Evolutionary conservation across 345 rosid genomes (phyloP), one percentile per base, ranked within the genome.

Genomic region (Corchorus capsularis): DNA sequence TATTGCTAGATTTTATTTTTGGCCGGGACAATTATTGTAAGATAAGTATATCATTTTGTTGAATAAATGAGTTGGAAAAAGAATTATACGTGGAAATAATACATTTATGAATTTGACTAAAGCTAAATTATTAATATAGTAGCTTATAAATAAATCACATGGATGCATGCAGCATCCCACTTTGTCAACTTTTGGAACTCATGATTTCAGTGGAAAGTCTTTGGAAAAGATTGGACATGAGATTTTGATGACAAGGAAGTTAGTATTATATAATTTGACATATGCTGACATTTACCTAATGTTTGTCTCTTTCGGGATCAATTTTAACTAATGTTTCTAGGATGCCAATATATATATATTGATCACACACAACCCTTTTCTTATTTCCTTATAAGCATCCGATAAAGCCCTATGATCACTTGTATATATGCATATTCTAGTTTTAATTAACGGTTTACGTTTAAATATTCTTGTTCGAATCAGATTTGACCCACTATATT

Each of bases 221-320:
- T 4, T 0, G 34, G 35, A 57, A 22, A 57, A 10, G 35, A 14
- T 57, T 22, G 8, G 35, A 35, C 35, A 57, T 20, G 10, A 7
- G 53, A 5, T 16, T 20, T 22, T 22, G 63, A 57, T 22, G 34
- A 57, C 22, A 6, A 20, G 63, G 32, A 57, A 57, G 35, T 57
- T 57, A 65, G 27, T 0, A 27, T 27, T 27, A 27, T 27, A 27
- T 27, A 27, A 27, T 27, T 27, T 43, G 52, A 43, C 35, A 45
- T 27, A 65, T 19, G 17, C 70, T 65, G 70, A 19, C 34, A 65
- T 43, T 65, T 65, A 65, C 70, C 70, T 43, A 45, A 43, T 45
- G 0, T 27, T 19, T 19, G 35, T 19, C 35, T 65, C 27, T 43
- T 43, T 2, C 15, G 53, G 53, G 17, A 20, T 35, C 53, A 43